Evolutionary conservation across 208 protist genomes (phyloP).

Genomic region (Leishmania braziliensis): DNA sequence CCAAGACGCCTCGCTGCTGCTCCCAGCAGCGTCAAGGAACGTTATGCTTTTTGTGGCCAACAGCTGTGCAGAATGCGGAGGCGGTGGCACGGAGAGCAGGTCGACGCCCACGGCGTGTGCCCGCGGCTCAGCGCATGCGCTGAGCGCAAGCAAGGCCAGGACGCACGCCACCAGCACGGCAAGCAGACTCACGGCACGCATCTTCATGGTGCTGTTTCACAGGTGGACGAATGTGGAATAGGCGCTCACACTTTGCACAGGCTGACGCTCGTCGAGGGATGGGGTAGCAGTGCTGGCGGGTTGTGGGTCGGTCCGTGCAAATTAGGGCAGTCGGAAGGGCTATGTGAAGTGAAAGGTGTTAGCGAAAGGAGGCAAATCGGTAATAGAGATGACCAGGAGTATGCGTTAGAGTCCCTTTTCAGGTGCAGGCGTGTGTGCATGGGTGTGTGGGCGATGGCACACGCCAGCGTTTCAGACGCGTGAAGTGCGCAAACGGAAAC

Average conservation of each 20-base stretch:
- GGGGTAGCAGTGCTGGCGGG: neutral
- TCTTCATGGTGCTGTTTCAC: neutral
- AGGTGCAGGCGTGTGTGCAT: neutral
- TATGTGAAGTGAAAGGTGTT: neutral
- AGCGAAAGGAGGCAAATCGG: neutral
- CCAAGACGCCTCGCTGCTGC: no score
- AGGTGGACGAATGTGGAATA: neutral
- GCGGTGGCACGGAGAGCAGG: no score
- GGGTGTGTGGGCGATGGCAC: neutral
- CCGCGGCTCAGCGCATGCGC: neutral
- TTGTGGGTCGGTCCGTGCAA: neutral
- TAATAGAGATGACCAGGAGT: neutral
- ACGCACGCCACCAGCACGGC: neutral
- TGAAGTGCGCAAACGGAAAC: neutral
- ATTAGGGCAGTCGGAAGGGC: neutral
- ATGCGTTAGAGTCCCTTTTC: neutral
- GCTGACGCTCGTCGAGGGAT: neutral
- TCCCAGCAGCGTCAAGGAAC: no score
- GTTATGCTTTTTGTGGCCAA: no score
- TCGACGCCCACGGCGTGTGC: no score
- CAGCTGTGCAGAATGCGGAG: no score
- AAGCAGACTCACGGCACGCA: neutral
- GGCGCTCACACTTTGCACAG: neutral
- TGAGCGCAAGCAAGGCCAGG: neutral
- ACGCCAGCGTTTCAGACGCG: neutral